Percentiles rank a stretch among this genome's conserved stretches.
These are phyloP conservation scores for Saturnispora zaruensis DNA, from an alignment of 805 yeast genomes.

Conservation along the genomic window DNA sequence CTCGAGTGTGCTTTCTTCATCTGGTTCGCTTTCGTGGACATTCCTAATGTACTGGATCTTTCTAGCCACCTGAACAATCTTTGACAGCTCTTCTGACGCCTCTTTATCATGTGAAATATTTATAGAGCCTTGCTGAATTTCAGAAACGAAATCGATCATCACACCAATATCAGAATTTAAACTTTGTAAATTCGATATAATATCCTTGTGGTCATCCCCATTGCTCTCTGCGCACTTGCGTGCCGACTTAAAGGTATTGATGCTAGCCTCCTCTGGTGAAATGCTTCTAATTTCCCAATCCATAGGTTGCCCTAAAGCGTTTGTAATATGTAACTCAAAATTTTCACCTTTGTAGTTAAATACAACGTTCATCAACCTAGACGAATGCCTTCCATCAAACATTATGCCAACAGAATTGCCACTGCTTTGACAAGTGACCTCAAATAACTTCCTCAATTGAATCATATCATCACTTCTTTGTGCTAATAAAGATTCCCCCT, in stretches of 20 bases:
- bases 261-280: not conserved
- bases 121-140: slow-evolving; percentile 7
- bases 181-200: not conserved
- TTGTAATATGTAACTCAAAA: not conserved
- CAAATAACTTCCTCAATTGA: not conserved
- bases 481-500: not conserved
- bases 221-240: not conserved
- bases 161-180: not conserved
- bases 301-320: not conserved
- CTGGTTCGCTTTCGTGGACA: not conserved
- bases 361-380: not conserved
- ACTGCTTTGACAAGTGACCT: not conserved
- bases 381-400: no score
- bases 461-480: not conserved
- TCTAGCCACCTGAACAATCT: slow-evolving; percentile 12
- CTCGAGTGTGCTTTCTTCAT: not conserved
- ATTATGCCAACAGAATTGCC: not conserved
- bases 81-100: slow-evolving; percentile 9
- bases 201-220: not conserved
- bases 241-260: not conserved
- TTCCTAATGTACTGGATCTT: not conserved
- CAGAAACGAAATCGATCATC: slow-evolving; percentile 11
- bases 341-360: not conserved
- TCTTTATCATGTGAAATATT: not conserved
- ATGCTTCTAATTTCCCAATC: slow-evolving; percentile 1